Base-by-base conservation (phyloP, 1,284 basidiomycete genomes). In the Ceratobasidium papillatum region DNA sequence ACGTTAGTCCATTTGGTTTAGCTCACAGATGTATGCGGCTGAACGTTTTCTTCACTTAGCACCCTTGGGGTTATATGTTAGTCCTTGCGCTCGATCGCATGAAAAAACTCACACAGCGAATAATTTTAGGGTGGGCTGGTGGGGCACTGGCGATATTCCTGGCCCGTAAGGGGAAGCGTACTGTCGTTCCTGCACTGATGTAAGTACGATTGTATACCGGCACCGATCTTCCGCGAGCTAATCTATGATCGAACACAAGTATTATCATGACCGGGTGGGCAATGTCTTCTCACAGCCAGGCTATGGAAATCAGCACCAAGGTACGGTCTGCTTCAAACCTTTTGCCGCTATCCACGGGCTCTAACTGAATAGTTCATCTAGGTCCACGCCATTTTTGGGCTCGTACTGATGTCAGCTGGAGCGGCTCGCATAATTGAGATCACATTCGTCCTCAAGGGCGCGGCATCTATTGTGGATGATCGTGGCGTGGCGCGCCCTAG, bases 261-360 rank as follows among this genome's bases (percentile, higher is more conserved):
- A 91, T 96, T 77, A 89, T 94, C 74, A 85, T 97, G 76, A 97
- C 95, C 0, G 96, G 96, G 1, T 98, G 94, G 92, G 96, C 93
- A 0, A 97, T 98, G 94, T 93, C 93, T 2, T 91, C 93, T 51
- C 96, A 98, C 78, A 89, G 89, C 1, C 96, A 98, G 84, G 89
- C 88, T 9, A 84, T 96, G 68, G 91, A 90, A 89, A 86, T 96
- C 61, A 94, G 93, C 0, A 93, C 94, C 1, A 91, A 90, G 84
- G 92, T 93, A 34, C 77, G 77, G 75, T 27, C 9, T 12, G 4
- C 54, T 9, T n/a, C 43, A 34, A 47, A 32, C 25, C 7, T 22
- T 27, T 45, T 63, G 32, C 56, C 36, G 74, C 12, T 68, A 22
- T 80, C 79, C 47, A 41, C n/a, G 3, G 36, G n/a, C 27, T 3